Base-by-base conservation (phyloP, 2,329 filamentous ascomycete genomes). In the Monilinia vaccinii-corymbosi region DNA sequence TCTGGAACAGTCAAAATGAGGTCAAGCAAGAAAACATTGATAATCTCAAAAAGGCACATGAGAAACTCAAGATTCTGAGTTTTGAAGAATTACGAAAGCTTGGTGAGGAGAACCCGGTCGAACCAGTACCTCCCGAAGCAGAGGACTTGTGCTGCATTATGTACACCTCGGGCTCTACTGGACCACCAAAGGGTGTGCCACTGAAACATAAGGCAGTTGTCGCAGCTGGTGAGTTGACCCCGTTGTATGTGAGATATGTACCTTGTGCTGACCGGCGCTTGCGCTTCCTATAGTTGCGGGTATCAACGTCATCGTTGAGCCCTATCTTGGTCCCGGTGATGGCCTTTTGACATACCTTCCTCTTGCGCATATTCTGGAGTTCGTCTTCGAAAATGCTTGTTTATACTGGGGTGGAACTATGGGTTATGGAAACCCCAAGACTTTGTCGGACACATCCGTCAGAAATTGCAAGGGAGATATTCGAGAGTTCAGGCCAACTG, bases 331-430 rank as follows among this genome's bases (percentile, higher is more conserved):
- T 61, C 84, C 87, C 60, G 83, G 81, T 52, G 94, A 97, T 68
- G 81, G 82, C 46, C 80, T 97, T 53, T 82, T 97, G 47, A 91
- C 92, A 34, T 99, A 97, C 74, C 83, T 99, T 14, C 94, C 94
- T 1, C 85, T 96, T 56, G 92, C 94, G 2, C 94, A 99, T 73
- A 97, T 96, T 69, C 85, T 97, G 68, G 94, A 97, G 74, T 94
- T 96, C 74, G 88, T 92, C 60, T 90, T 97, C 66, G 94, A 99
- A 76, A 96, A 96, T 73, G 78, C 91, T 10, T 91, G 88, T 61
- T 75, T 97, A 63, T 94, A 86, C 75, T 89, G 93, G 79, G 94
- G 94, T 66, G 91, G 88, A 67, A 92, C 88, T 45, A 86, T 97
- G 77, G 94, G 93, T 61, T 97, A 97, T 73, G 94, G 93, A 60